Conservation (phyloP, 768 basidiomycete genomes). For the Lentinula raphanica region DNA sequence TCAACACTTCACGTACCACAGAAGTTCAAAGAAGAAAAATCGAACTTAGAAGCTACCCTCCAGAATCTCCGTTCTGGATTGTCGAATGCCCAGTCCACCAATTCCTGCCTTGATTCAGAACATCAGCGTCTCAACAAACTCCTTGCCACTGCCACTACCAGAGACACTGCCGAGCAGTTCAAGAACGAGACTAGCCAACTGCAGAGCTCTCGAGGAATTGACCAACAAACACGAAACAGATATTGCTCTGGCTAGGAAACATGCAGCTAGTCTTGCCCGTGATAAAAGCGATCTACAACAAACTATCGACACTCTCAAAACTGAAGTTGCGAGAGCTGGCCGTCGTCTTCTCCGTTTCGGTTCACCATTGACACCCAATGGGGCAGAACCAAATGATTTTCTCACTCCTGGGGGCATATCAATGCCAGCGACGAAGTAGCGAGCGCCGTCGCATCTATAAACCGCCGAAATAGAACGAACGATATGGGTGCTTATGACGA, state of each 20-base stretch:
- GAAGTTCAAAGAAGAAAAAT: constrained; percentile 97
- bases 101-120: constrained; percentile 73
- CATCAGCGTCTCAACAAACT: constrained; percentile 74
- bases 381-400: constrained; percentile 36
- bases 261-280: constrained; percentile 79
- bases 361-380: constrained; percentile 70
- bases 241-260: constrained; percentile 84
- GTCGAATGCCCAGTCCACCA: constrained; percentile 56
- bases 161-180: constrained; percentile 75
- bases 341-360: constrained; percentile 61
- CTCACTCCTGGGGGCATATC: constrained; percentile 53
- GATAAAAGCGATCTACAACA: constrained; percentile 92
- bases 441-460: constrained; percentile 54
- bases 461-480: constrained; percentile 35
- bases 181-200: constrained; percentile 84
- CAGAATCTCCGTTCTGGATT: constrained; percentile 80
- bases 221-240: constrained; percentile 93
- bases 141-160: constrained; percentile 62
- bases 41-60: constrained; percentile 92
- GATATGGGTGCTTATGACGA: constrained; percentile 42
- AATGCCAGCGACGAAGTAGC: constrained; percentile 67
- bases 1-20: constrained; percentile 42
- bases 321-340: constrained; percentile 62
- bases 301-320: constrained; percentile 69
- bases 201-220: constrained; percentile 59